These are phyloP conservation scores for Verticillium klebahnii DNA, from an alignment of 2,329 filamentous ascomycete genomes.

Conservation along the genomic window DNA sequence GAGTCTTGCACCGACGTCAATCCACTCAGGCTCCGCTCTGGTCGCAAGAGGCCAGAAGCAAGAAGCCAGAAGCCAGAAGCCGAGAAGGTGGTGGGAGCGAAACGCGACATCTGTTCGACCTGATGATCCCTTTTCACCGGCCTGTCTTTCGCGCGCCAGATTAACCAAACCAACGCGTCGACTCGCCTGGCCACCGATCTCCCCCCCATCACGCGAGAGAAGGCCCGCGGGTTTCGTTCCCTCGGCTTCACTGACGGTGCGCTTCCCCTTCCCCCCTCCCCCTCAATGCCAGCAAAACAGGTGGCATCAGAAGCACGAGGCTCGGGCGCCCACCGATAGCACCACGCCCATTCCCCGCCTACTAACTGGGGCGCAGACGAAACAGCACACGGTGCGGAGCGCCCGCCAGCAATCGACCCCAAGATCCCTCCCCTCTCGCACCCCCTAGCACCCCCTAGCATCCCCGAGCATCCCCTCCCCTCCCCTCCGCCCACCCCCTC, in stretches of 20 bases:
- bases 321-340: neutral
- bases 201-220: neutral
- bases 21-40: neutral
- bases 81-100: neutral
- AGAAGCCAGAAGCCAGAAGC: neutral
- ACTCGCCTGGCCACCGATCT: neutral
- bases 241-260: too few relatives aligned
- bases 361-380: neutral
- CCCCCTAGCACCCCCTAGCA: neutral
- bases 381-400: constrained; percentile 4
- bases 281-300: neutral
- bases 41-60: too few relatives aligned
- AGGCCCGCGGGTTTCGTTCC: neutral
- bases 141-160: neutral
- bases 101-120: too few relatives aligned
- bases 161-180: neutral
- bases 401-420: neutral
- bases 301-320: neutral
- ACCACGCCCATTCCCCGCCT: constrained; percentile 2
- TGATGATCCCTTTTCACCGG: too few relatives aligned
- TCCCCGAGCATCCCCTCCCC: neutral
- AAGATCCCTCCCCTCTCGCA: neutral
- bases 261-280: neutral
- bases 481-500: neutral
- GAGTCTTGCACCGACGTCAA: neutral